Evolutionary conservation across 1,139 yeast species (phyloP), one percentile per base, ranked within the genome.

Genomic region (Scheffersomyces illinoinensis): DNA sequence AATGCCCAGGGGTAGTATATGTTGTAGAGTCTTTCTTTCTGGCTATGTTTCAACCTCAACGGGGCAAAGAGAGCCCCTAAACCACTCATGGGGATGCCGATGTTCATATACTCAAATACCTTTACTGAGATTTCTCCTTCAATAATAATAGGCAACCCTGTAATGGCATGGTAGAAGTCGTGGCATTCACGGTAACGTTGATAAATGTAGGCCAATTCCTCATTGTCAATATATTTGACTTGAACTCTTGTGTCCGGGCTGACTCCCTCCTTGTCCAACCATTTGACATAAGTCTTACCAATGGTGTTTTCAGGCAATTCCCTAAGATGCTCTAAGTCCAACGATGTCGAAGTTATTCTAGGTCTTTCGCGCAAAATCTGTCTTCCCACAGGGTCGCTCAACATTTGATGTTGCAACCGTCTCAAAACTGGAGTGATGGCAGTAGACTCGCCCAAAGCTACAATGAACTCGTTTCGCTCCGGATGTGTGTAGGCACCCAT

Each of bases 61-160:
- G 98, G 98, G 2, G 97, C 97, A 66, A 92, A 85, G 26, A 91
- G 66, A 0, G 97, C 96, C 0, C 97, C 97, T 57, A 96, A 75
- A 0, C 97, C 97, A 10, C 98, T 93, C 96, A 96, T 93, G 20
- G 98, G 98, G 54, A 96, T 85, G 2, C 97, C 97, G 61, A 95
- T 85, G 71, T 95, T 95, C 72, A 95, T 90, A 70, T 88, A 96
- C 74, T 95, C 99, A 66, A 96, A 87, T 33, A 93, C 90, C 74
- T 95, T 95, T 26, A 95, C 90, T 0, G 97, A 92, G 56, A 95
- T 90, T 71, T 95, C 99, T 19, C 99, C 99, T 69, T 95, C 99
- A 65, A 96, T 86, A 51, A 91, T 89, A 52, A 93, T 91, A 0
- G 98, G 98, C 56, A 92, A 81, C 8, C 97, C 96, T 0, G 97